Evolutionary conservation across 371 early-diverging fungal species (phyloP).

Genomic region (Phascolomyces articulosus): DNA sequence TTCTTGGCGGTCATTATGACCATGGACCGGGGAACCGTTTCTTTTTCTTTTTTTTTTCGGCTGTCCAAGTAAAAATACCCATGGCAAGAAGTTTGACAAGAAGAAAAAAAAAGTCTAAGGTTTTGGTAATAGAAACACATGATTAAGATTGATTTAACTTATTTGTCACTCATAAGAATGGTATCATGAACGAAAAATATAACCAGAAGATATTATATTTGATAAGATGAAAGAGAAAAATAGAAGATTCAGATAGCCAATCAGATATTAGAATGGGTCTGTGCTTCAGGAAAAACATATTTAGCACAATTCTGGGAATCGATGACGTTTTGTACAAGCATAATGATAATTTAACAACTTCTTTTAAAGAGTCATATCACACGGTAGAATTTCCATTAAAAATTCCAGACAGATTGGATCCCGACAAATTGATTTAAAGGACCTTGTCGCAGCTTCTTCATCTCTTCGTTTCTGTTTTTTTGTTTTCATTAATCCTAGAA

Average conservation of each 20-base stretch:
- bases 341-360: neutral
- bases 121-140: no score
- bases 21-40: neutral
- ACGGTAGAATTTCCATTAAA: constrained; percentile 1
- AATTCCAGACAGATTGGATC: constrained; percentile 5
- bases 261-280: neutral
- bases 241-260: neutral
- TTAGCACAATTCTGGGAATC: constrained; percentile 1
- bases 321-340: constrained; percentile 7
- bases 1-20: neutral
- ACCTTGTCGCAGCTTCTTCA: neutral
- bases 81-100: neutral
- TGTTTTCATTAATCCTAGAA: neutral
- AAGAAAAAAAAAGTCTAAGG: no score
- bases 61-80: neutral
- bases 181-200: no score
- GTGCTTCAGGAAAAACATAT: constrained; percentile 1
- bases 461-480: neutral
- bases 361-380: neutral
- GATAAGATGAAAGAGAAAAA: neutral
- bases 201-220: no score
- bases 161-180: no score
- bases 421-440: constrained; percentile 1
- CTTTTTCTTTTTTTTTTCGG: neutral
- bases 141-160: no score